These are phyloP conservation scores for Lecanicillium sp. DNA, from an alignment of 2,329 filamentous ascomycete species.

Conservation along the genomic window DNA sequence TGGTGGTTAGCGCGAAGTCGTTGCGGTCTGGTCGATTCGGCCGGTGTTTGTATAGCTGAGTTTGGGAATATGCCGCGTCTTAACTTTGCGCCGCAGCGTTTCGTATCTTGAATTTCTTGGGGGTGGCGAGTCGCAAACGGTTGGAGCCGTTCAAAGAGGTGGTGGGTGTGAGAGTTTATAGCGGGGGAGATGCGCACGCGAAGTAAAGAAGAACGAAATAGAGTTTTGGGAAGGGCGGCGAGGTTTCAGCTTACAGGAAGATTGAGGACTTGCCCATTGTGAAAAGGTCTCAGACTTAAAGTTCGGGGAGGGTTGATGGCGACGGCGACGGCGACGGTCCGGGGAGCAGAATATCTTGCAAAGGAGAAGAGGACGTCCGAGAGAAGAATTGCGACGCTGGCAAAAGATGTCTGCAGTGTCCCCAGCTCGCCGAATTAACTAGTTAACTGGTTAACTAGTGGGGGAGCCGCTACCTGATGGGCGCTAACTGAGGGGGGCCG, in stretches of 20 bases:
- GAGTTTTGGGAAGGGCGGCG: background rate
- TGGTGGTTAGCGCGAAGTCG: background rate
- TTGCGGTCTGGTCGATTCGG: background rate
- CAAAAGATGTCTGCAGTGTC: background rate
- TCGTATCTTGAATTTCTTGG: no score
- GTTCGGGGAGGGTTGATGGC: background rate
- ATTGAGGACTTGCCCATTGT: conserved; percentile 10
- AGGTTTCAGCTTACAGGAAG: conserved; percentile 6
- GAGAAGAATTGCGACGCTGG: background rate
- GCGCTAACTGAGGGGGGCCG: background rate
- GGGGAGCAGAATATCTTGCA: background rate
- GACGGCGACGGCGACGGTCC: background rate
- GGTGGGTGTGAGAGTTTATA: background rate
- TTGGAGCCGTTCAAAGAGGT: background rate
- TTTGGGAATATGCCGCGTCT: background rate
- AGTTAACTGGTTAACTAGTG: background rate
- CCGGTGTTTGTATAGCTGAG: background rate
- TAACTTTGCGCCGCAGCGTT: no score
- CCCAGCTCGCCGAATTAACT: background rate
- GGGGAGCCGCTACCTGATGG: background rate
- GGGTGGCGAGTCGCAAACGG: no score
- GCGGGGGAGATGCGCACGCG: background rate
- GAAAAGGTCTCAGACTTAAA: no score
- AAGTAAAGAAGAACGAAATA: background rate
- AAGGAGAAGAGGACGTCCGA: background rate